Conservation (phyloP, 1,139 yeast species). For the Kodamaea sp. region DNA sequence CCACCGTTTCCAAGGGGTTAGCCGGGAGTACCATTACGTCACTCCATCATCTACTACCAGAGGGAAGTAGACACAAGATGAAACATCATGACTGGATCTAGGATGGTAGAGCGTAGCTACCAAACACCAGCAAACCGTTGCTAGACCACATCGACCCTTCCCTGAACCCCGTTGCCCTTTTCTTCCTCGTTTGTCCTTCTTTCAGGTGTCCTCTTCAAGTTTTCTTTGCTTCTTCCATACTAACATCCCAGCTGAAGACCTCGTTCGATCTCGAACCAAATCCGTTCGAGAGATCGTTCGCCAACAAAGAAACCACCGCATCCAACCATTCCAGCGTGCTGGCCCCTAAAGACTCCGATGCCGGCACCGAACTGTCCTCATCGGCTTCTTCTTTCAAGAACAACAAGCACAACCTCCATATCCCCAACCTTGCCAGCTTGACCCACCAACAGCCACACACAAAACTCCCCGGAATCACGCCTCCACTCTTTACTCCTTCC, state of each 20-base stretch:
- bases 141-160: not conserved
- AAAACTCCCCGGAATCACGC: constrained; percentile 49
- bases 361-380: constrained; percentile 6
- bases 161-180: no score
- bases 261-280: constrained; percentile 85
- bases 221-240: no score
- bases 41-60: no score
- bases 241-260: constrained; percentile 48
- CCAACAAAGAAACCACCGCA: constrained; percentile 43
- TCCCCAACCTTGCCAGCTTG: constrained; percentile 34
- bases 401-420: constrained; percentile 37
- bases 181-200: no score
- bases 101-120: not conserved
- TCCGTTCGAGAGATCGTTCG: constrained; percentile 94
- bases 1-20: no score
- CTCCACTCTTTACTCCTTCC: constrained; percentile 61
- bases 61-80: no score
- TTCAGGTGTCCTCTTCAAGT: no score
- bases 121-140: not conserved
- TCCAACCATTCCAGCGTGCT: constrained; percentile 5
- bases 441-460: constrained; percentile 15
- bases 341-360: constrained; percentile 6
- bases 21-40: constrained; percentile 10
- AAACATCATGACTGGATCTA: no score
- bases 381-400: constrained; percentile 29